These are phyloP conservation scores for Vitis rotundifolia DNA, from an alignment of 164 flowering plant species.

Conservation along the genomic window DNA sequence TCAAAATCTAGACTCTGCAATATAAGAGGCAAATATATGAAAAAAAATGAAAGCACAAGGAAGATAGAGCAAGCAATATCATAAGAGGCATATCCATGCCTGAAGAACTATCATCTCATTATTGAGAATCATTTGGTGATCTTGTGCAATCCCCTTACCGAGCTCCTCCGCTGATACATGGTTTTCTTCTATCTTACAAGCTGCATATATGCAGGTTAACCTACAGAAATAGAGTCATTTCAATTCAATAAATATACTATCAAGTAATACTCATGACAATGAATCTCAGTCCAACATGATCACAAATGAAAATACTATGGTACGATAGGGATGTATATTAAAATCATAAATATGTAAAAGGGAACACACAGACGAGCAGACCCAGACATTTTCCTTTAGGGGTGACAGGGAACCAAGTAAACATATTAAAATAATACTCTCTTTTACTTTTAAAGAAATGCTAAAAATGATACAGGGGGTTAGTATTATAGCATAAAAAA, in stretches of 20 bases:
- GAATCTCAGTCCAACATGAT: not conserved
- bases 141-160: slow-evolving; percentile 96
- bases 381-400: too few species aligned
- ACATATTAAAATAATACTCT: too few species aligned
- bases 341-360: too few species aligned
- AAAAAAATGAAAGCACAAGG: slow-evolving; percentile 1
- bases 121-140: slow-evolving; percentile 94
- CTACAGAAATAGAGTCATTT: slow-evolving; percentile 32
- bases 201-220: slow-evolving; percentile 94
- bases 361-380: too few species aligned
- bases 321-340: too few species aligned
- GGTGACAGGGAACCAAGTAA: too few species aligned
- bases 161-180: slow-evolving; percentile 99
- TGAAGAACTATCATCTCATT: slow-evolving; percentile 96
- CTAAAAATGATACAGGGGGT: too few species aligned
- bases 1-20: slow-evolving; percentile 93
- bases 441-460: too few species aligned
- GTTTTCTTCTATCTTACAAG: slow-evolving; percentile 98
- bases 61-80: not conserved
- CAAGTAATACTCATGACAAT: not conserved
- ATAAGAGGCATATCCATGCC: slow-evolving; percentile 53
- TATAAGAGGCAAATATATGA: slow-evolving; percentile 11
- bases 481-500: too few species aligned
- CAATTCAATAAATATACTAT: not conserved
- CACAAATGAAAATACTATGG: too few species aligned